Evolutionary conservation across 352 stramenopile species (phyloP), one percentile per base, ranked within the genome.

Genomic region (Albugo candida): DNA sequence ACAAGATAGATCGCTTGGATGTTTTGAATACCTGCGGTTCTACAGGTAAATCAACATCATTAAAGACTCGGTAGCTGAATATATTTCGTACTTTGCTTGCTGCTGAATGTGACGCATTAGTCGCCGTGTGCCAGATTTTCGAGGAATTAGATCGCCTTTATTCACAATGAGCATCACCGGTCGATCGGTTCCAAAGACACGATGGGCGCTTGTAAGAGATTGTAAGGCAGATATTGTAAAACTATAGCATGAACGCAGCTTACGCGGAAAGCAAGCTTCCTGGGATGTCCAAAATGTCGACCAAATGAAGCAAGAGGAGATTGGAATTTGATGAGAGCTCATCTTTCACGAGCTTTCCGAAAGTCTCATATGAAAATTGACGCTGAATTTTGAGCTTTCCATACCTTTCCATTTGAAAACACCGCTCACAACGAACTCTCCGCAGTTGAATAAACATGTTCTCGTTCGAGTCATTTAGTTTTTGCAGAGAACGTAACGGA

Each of bases 241-340:
- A 18, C 11, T 20, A 54, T 11, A 49, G 43, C 17, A 36, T 13
- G 27, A 37, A 43, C 19, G 13, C 20, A 52, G 34, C 48, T 18
- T 59, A 47, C 49, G 93, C 91, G 20, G 76, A 79, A 47, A 95
- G 56, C 53, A 95, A 45, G 58, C 73, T 92, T 18, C 81, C 83
- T 0, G 77, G 70, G 50, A 95, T 93, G 58, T 95, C 84, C 13
- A 95, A 80, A 36, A 95, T 87, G 58, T 95, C 84, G 31, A 94
- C 75, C 8, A 95, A 55, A 56, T 94, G 85, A 45, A 95, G 70
- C 63, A 95, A 85, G 14, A 95, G 70, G 51, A 93, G 80, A 52
- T 87, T 79, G 36, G 76, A 61, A 24, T 31, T 31, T 3, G 24
- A 31, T 31, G 24, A 31, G 8, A 81, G 74, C 20, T 94, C 62